Conservation (phyloP, 2,329 filamentous ascomycete genomes). For the Penicillium polonicum region DNA sequence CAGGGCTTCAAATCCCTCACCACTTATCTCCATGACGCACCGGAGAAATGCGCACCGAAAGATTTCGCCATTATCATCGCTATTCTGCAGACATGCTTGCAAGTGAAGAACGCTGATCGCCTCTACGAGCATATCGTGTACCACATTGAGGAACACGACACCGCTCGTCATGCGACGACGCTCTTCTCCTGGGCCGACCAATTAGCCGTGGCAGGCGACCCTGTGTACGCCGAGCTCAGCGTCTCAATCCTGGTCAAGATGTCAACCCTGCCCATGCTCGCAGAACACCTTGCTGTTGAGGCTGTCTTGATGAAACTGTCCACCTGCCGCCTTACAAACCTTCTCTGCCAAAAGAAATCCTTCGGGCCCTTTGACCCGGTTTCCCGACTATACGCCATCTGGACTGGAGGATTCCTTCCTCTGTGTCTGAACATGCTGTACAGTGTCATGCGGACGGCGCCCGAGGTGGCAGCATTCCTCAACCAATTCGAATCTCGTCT, state of each 20-base stretch:
- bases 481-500: conserved; percentile 86
- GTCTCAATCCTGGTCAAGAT: conserved; percentile 85
- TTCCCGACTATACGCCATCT: conserved; percentile 79
- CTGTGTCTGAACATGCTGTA: conserved; percentile 84
- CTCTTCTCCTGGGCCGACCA: conserved; percentile 94
- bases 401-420: conserved; percentile 83
- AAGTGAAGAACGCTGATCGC: conserved; percentile 72
- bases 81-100: conserved; percentile 79
- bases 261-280: conserved; percentile 74
- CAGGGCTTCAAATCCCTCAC: conserved; percentile 80
- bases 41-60: conserved; percentile 64
- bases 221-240: conserved; percentile 89
- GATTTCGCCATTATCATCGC: conserved; percentile 87
- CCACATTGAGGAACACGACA: conserved; percentile 64
- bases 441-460: conserved; percentile 74
- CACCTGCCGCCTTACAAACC: conserved; percentile 73
- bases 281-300: conserved; percentile 86
- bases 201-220: conserved; percentile 73
- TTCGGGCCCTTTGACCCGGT: conserved; percentile 78
- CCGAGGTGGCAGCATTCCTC: conserved; percentile 81
- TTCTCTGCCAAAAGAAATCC: conserved; percentile 66
- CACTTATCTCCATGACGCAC: conserved; percentile 74
- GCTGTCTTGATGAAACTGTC: conserved; percentile 77
- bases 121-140: conserved; percentile 69
- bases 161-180: conserved; percentile 76